Evolutionary conservation across 352 stramenopile species (phyloP).

Genomic region (Phytophthora sp.): DNA sequence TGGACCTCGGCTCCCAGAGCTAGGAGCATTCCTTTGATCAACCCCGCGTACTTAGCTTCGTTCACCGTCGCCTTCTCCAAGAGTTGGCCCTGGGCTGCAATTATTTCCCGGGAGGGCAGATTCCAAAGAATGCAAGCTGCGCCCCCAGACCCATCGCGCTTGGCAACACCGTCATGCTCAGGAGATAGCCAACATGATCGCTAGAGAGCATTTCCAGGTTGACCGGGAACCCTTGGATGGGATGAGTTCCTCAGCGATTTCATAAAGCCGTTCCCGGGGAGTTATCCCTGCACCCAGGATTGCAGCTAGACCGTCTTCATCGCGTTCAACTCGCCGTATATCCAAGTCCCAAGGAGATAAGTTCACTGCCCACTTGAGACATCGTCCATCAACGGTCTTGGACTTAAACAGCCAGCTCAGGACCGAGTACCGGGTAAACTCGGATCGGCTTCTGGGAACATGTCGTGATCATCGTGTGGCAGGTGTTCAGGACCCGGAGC

Average conservation of each 20-base stretch:
- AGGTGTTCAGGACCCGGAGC: conserved; percentile 5
- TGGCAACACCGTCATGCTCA: conserved; percentile 7
- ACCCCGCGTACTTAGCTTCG: not conserved
- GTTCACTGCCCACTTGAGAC: conserved; percentile 3
- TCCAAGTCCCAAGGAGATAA: conserved; percentile 5
- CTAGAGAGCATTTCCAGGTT: not conserved
- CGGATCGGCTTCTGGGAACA: not conserved
- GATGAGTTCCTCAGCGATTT: not conserved
- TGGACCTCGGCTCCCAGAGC: not conserved
- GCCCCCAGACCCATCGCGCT: not conserved
- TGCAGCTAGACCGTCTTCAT: conserved; percentile 1
- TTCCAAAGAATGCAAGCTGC: conserved; percentile 2
- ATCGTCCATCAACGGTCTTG: not conserved
- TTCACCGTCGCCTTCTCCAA: conserved; percentile 1
- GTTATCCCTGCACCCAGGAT: conserved; percentile 1
- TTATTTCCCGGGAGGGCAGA: not conserved
- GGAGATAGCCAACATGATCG: not conserved
- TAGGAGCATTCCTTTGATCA: not conserved
- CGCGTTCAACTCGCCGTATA: not conserved
- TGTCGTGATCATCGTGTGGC: conserved; percentile 3
- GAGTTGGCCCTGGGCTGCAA: not conserved
- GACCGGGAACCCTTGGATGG: not conserved
- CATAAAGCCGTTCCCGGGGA: not conserved
- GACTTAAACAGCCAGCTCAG: conserved; percentile 4
- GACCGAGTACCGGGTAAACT: conserved; percentile 6